Conservation (phyloP, 495 filamentous ascomycete species). For the Lophiotrema nucula region DNA sequence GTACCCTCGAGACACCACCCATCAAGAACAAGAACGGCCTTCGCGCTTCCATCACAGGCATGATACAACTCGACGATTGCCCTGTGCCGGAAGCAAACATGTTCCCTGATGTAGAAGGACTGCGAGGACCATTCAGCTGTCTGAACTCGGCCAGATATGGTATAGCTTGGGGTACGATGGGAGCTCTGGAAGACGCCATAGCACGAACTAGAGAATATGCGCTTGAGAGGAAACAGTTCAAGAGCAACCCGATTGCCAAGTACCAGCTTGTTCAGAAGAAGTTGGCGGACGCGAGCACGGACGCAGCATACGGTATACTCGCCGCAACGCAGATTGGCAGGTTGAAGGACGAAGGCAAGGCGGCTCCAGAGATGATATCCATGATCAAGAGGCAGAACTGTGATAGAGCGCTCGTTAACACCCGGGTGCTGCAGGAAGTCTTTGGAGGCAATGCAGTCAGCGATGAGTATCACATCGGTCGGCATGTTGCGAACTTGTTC, state of each 20-base stretch:
- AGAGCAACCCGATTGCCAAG: slow-evolving; percentile 90
- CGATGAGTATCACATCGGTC: slow-evolving; percentile 91
- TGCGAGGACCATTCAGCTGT: slow-evolving; percentile 87
- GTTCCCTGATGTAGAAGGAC: slow-evolving; percentile 86
- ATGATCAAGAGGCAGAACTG: slow-evolving; percentile 99
- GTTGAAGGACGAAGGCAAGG: slow-evolving; percentile 86
- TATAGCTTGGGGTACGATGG: slow-evolving; percentile 91
- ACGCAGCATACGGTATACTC: slow-evolving; percentile 83
- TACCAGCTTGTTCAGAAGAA: slow-evolving; percentile 99
- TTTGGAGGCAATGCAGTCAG: slow-evolving; percentile 97
- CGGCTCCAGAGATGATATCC: slow-evolving; percentile 93
- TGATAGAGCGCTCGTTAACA: slow-evolving; percentile 79
- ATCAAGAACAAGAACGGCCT: slow-evolving; percentile 96
- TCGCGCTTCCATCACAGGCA: slow-evolving; percentile 89
- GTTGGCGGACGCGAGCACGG: slow-evolving; percentile 85
- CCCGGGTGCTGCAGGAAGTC: slow-evolving; percentile 86
- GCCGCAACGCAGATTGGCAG: slow-evolving; percentile 87
- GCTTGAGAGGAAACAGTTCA: slow-evolving; percentile 92
- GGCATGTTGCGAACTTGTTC: slow-evolving; percentile 94
- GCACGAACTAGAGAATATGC: slow-evolving; percentile 77
- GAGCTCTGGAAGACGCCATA: slow-evolving; percentile 90
- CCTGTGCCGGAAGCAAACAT: slow-evolving; percentile 89
- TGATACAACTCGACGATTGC: slow-evolving; percentile 93
- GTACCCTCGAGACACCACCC: slow-evolving; percentile 85
- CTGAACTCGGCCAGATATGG: slow-evolving; percentile 90